phyloP scores from a whole-genome alignment of 2,329 filamentous ascomycete genomes.

The Fusarium odoratissimum region DNA sequence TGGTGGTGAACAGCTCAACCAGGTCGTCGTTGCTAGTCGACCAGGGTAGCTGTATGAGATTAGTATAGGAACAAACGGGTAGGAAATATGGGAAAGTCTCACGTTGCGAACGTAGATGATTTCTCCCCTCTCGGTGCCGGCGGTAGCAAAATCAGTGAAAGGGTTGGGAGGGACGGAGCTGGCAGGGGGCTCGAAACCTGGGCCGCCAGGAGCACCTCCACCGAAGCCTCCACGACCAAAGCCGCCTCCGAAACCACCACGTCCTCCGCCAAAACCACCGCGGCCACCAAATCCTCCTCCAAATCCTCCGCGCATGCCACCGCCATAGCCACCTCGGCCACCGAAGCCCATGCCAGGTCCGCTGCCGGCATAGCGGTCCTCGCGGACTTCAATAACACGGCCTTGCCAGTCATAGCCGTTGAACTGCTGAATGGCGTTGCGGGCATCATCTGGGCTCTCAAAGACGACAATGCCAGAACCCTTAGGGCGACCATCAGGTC shows the following conservation, averaged over 20 bases:
- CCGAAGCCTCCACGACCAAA: conserved; percentile 60
- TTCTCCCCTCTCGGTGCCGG: conserved; percentile 84
- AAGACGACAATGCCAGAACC: conserved; percentile 98
- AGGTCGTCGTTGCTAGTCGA: conserved; percentile 98
- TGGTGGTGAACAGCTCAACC: conserved; percentile 95
- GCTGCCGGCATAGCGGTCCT: conserved; percentile 88
- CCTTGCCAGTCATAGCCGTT: conserved; percentile 99
- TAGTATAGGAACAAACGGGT: conserved; percentile 8
- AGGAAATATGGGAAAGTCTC: conserved; percentile 56
- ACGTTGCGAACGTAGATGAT: conserved; percentile 97
- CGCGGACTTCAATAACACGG: conserved; percentile 89
- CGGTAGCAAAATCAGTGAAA: conserved; percentile 92
- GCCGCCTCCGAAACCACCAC: conserved; percentile 58
- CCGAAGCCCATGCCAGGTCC: conserved; percentile 65
- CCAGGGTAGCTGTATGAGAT: conserved; percentile 82
- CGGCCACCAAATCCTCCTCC: conserved; percentile 64
- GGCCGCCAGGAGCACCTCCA: conserved; percentile 54
- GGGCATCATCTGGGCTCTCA: conserved; percentile 92
- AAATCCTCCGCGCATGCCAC: conserved; percentile 68
- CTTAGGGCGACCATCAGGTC: conserved; percentile 92
- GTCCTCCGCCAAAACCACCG: conserved; percentile 61
- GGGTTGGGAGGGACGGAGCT: conserved; percentile 77
- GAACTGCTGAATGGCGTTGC: conserved; percentile 96
- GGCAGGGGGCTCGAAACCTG: conserved; percentile 60
- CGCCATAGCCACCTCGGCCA: conserved; percentile 69